Evolutionary conservation across 1,284 basidiomycete species (phyloP).

Genomic region (Fomitopsis pinicola): DNA sequence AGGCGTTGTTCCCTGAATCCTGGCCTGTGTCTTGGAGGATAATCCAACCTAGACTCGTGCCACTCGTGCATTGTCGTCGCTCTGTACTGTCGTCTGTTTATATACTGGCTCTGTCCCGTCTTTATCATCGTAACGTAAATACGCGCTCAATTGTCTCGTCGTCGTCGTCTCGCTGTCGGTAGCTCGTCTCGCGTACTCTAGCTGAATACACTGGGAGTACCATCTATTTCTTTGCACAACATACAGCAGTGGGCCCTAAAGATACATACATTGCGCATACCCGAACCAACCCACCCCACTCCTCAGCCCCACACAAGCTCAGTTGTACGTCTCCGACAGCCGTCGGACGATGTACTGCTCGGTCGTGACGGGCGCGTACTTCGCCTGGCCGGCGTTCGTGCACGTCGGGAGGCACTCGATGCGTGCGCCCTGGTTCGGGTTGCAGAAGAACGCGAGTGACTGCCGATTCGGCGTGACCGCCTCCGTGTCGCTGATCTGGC

Average conservation of each 20-base stretch:
- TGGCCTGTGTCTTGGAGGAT: neutral
- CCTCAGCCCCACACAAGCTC: neutral
- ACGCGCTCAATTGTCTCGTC: neutral
- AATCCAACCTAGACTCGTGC: neutral
- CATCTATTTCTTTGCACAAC: neutral
- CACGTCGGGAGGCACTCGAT: slow-evolving; percentile 77
- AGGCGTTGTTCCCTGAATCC: neutral
- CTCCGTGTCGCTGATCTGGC: slow-evolving; percentile 44
- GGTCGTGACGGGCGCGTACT: slow-evolving; percentile 65
- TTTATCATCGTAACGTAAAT: neutral
- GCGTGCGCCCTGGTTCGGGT: slow-evolving; percentile 68
- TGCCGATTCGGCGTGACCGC: slow-evolving; percentile 63
- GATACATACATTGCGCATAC: neutral
- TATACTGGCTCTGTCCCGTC: neutral
- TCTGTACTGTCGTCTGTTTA: neutral
- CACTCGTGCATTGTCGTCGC: neutral
- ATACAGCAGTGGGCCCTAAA: neutral
- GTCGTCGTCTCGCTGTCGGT: neutral
- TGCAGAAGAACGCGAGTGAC: slow-evolving; percentile 86
- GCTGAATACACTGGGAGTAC: neutral
- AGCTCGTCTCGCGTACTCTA: neutral
- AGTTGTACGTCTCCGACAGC: slow-evolving; percentile 52
- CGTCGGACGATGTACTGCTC: slow-evolving; percentile 77
- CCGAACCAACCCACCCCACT: no score
- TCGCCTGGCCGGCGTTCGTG: slow-evolving; percentile 42